Conservation (phyloP, 2,329 filamentous ascomycete genomes). For the Golovinomyces cichoracearum region DNA sequence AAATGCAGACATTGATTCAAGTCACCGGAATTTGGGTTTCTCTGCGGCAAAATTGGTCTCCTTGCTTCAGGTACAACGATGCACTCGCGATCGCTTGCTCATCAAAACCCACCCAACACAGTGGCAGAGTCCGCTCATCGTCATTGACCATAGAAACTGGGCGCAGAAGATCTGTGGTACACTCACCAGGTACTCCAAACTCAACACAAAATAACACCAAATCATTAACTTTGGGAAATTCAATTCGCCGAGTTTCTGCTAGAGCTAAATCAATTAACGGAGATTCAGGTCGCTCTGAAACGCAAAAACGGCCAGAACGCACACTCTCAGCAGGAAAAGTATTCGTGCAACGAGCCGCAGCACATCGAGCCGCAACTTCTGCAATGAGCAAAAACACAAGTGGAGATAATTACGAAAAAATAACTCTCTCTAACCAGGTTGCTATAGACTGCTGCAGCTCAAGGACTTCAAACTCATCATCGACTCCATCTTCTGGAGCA, state of each 20-base stretch:
- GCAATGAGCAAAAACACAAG: slow-evolving; percentile 9
- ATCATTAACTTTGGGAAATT: slow-evolving; percentile 6
- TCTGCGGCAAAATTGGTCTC: slow-evolving; percentile 21
- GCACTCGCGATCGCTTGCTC: slow-evolving; percentile 6
- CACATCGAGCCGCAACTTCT: slow-evolving; percentile 7
- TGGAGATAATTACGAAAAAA: slow-evolving; percentile 11
- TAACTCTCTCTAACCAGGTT: slow-evolving; percentile 2
- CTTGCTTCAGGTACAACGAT: slow-evolving; percentile 17
- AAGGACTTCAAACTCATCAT: background rate
- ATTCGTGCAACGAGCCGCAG: slow-evolving; percentile 18
- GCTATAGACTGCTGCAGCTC: slow-evolving; percentile 2
- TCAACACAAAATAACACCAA: slow-evolving; percentile 5
- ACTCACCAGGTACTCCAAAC: slow-evolving; percentile 9
- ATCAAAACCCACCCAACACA: slow-evolving; percentile 1
- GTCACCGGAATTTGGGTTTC: slow-evolving; percentile 27
- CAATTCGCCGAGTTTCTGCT: slow-evolving; percentile 6
- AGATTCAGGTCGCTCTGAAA: slow-evolving; percentile 5
- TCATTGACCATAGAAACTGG: slow-evolving; percentile 10
- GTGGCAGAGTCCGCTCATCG: slow-evolving; percentile 7
- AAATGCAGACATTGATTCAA: slow-evolving; percentile 23
- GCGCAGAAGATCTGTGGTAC: slow-evolving; percentile 4
- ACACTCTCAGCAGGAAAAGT: slow-evolving; percentile 23
- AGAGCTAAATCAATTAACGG: slow-evolving; percentile 6
- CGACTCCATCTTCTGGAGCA: slow-evolving; percentile 3
- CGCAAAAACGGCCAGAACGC: slow-evolving; percentile 15